These are phyloP conservation scores for Tetrapisispora phaffii DNA, from an alignment of 805 yeast species.

Conservation along the genomic window DNA sequence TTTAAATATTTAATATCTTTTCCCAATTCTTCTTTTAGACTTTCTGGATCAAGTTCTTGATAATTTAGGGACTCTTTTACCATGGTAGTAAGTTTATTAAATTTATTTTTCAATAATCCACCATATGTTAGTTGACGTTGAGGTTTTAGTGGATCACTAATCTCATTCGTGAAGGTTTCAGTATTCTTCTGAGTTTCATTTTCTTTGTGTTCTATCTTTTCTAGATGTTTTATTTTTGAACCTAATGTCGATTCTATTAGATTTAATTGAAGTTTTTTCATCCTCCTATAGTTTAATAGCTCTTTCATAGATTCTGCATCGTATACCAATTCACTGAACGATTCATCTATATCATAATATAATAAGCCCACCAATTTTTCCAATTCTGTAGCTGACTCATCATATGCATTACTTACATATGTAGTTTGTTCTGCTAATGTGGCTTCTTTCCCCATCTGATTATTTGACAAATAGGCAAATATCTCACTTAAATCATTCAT, in stretches of 20 bases:
- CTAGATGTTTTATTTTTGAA: conserved; percentile 18
- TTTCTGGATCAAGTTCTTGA: conserved; percentile 22
- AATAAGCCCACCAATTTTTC: conserved; percentile 23
- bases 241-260: conserved; percentile 17
- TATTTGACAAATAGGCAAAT: conserved; percentile 18
- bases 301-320: conserved; percentile 27
- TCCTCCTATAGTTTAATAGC: conserved; percentile 23
- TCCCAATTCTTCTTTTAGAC: conserved; percentile 12
- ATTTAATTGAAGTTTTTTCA: conserved; percentile 25
- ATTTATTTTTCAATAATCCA: conserved; percentile 20
- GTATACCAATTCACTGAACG: conserved; percentile 24
- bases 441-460: conserved; percentile 15
- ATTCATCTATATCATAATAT: conserved; percentile 27
- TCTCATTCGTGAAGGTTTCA: conserved; percentile 6
- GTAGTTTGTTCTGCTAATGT: conserved; percentile 22
- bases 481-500: conserved; percentile 22
- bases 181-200: conserved; percentile 5
- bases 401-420: conserved; percentile 21
- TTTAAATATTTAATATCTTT: conserved; percentile 20
- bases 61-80: conserved; percentile 27
- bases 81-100: conserved; percentile 24
- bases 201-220: conserved; percentile 20
- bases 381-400: conserved; percentile 16
- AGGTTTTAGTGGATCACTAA: not conserved
- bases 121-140: conserved; percentile 15